Evolutionary conservation across 371 early-diverging fungal species (phyloP), one percentile per base, ranked within the genome.

Genomic region (Lichtheimia ornata): DNA sequence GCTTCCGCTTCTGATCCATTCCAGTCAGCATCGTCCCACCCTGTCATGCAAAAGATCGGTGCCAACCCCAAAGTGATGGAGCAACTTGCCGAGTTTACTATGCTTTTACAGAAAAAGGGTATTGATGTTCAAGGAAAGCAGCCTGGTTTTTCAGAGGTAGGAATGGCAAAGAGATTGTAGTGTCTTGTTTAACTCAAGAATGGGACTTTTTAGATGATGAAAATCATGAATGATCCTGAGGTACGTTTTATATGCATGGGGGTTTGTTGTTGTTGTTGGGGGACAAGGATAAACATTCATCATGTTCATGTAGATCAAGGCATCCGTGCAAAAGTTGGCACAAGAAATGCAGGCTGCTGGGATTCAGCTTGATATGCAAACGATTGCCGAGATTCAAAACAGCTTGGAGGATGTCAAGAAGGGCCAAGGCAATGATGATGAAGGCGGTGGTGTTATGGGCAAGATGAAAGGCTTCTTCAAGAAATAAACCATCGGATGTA

Each of bases 181-280:
- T 30, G 28, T 51, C 50, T 30, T 4, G 14, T 25, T 47, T 22
- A 40, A 28, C 40, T 44, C 7, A 12, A 35, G 35, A 35, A 6
- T 9, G 11, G 1, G 5, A 35, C 11, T 5, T 35, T 7, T n/a
- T 52, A 56, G 41, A 56, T 77, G 3, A 64, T 79, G 63, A 73
- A 76, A 42, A 64, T 79, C 40, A 75, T 79, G 79, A 67, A 64
- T 27, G 79, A 79, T 62, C 70, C 72, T 9, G 76, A 76, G 52
- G 60, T 75, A 45, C 65, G 64, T 2, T 20, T 24, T 17, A 40
- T n/a, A 41, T 20, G 20, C 40, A 55, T 35, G 18, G 6, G 15
- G 22, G 2, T 22, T 22, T 22, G 22, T 22, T 24, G 11, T n/a
- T n/a, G n/a, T n/a, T n/a, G n/a, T n/a, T n/a, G 41, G 22, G 53